Evolutionary conservation across 2,329 filamentous ascomycete species (phyloP).

Genomic region (Camillea tinctor): DNA sequence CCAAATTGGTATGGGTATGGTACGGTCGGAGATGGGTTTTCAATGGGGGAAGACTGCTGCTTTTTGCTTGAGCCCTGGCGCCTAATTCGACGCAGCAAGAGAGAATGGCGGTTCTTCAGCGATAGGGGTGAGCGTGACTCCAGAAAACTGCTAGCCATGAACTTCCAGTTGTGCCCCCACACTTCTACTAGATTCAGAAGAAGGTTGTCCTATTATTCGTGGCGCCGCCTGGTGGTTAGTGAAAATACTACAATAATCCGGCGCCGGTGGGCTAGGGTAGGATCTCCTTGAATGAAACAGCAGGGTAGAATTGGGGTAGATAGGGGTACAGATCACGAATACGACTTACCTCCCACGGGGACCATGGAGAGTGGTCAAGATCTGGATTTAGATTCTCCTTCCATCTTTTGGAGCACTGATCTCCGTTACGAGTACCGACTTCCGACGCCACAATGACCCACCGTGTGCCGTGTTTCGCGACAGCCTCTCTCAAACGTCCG

Average conservation of each 20-base stretch:
- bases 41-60: not conserved
- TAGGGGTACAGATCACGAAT: conserved; percentile 7
- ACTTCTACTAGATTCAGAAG: conserved; percentile 11
- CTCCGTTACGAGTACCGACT: conserved; percentile 18
- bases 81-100: conserved; percentile 16
- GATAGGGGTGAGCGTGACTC: conserved; percentile 13
- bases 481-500: conserved; percentile 10
- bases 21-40: not conserved
- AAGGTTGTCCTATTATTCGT: conserved; percentile 7
- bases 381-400: conserved; percentile 18
- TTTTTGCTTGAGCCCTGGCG: conserved; percentile 2
- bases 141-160: conserved; percentile 21
- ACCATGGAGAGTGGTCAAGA: conserved; percentile 12
- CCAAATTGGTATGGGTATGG: not conserved
- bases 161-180: conserved; percentile 16
- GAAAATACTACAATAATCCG: no score
- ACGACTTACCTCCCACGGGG: conserved; percentile 6
- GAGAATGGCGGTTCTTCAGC: conserved; percentile 18
- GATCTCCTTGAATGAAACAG: not conserved
- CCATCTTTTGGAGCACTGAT: conserved; percentile 22
- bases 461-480: conserved; percentile 13
- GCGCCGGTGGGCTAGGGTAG: no score
- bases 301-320: not conserved
- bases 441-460: conserved; percentile 15
- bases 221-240: not conserved